Evolutionary conservation across 179 eudicot genomes (phyloP).

Genomic region (Spergularia azorica): DNA sequence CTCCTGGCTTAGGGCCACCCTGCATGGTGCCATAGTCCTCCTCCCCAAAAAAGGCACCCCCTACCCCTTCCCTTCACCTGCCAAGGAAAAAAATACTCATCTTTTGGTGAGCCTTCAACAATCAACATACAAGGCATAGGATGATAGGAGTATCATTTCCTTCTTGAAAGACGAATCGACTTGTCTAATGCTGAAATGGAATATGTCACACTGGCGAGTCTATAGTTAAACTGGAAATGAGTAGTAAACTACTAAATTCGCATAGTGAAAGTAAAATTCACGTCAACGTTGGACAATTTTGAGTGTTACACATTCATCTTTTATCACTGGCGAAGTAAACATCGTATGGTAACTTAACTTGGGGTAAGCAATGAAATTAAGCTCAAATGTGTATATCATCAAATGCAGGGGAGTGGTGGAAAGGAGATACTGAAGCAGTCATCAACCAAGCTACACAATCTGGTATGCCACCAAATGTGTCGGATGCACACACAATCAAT

Average conservation of each 20-base stretch:
- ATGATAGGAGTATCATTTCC: no score
- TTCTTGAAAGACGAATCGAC: no score
- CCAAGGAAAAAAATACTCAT: slow-evolving; percentile 50
- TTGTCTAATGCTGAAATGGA: no score
- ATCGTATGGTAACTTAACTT: no score
- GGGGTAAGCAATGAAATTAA: no score
- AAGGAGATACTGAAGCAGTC: slow-evolving; percentile 64
- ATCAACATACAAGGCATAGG: background rate
- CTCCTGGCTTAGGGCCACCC: slow-evolving; percentile 69
- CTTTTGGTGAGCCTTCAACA: slow-evolving; percentile 40
- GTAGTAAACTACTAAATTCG: no score
- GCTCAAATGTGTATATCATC: background rate
- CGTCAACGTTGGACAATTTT: no score
- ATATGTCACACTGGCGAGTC: no score
- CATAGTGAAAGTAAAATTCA: no score
- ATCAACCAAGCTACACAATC: slow-evolving; percentile 56
- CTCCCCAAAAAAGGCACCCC: slow-evolving; percentile 61
- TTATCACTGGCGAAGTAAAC: no score
- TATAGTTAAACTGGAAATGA: no score
- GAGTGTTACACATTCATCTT: no score
- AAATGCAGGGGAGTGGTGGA: slow-evolving; percentile 81
- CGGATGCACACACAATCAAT: slow-evolving; percentile 77
- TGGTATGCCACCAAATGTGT: slow-evolving; percentile 65
- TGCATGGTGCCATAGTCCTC: slow-evolving; percentile 74
- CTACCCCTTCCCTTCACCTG: slow-evolving; percentile 74